Evolutionary conservation across 2,329 filamentous ascomycete genomes (phyloP).

Genomic region (Dendrostoma leiphaemia): DNA sequence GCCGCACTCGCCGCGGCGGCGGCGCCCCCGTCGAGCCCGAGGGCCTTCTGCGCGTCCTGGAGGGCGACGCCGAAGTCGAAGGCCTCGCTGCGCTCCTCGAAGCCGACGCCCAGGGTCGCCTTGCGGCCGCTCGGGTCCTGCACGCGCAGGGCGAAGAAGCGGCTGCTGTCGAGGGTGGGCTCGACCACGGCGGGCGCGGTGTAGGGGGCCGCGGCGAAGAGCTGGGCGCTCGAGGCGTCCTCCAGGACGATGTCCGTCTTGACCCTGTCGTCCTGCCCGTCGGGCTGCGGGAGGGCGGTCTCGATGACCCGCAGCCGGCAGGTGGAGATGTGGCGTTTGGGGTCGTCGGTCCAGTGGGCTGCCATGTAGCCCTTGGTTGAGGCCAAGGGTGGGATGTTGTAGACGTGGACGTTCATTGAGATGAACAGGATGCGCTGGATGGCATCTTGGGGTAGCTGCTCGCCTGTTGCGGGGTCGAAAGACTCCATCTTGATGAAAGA

Average conservation of each 20-base stretch:
- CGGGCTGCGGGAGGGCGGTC: conserved; percentile 55
- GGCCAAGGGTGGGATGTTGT: conserved; percentile 78
- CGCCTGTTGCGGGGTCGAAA: conserved; percentile 70
- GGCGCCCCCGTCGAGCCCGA: conserved; percentile 56
- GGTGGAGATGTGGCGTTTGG: conserved; percentile 78
- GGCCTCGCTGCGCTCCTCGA: conserved; percentile 81
- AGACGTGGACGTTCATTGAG: conserved; percentile 74
- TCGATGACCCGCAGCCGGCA: conserved; percentile 77
- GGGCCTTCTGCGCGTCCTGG: conserved; percentile 71
- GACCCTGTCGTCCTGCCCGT: conserved; percentile 48
- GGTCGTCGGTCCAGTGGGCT: conserved; percentile 70
- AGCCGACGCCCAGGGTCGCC: conserved; percentile 79
- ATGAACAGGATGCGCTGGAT: conserved; percentile 85
- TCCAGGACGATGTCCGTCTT: conserved; percentile 78
- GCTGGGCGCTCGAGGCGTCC: conserved; percentile 66
- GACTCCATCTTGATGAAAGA: conserved; percentile 49
- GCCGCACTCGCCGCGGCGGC: conserved; percentile 29
- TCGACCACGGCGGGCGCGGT: conserved; percentile 65
- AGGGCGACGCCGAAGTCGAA: conserved; percentile 82
- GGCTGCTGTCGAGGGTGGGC: conserved; percentile 72
- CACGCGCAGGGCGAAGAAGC: conserved; percentile 83
- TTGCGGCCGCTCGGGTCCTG: conserved; percentile 73
- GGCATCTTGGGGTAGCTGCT: conserved; percentile 66
- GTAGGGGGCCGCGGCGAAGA: conserved; percentile 86
- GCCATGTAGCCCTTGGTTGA: conserved; percentile 79